Evolutionary conservation across 176 grass and related monocot species (phyloP), one percentile per base, ranked within the genome.

Genomic region (Themeda triandra): DNA sequence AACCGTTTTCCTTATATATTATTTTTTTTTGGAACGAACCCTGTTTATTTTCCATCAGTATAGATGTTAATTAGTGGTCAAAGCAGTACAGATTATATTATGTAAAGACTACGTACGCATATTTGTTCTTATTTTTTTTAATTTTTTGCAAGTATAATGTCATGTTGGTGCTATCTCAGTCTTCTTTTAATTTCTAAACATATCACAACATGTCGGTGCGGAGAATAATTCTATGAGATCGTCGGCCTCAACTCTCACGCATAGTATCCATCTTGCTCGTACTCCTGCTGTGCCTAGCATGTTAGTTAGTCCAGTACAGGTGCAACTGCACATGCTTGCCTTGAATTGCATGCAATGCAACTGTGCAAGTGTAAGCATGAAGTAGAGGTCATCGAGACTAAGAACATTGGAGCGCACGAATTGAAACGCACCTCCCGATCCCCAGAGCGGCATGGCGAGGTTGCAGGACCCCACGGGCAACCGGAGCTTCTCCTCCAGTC

Each of bases 401-500:
- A 58, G 19, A 6, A 17, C 45, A 19, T 53, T 13, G 18, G 15
- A 53, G 48, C 6, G 19, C 5, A 51, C 18, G 18, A 2, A n/a
- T n/a, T n/a, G n/a, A 51, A 51, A 53, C 37, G 27, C 66, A 95
- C 96, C 96, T 94, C 87, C 82, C 14, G 80, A 32, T 24, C 76
- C 86, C 89, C 87, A 89, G 25, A 99, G 80, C 28, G 93, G 96
- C 54, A 93, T 49, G 8, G 88, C 86, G 23, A 94, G 76, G 39
- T 92, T 92, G 86, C 96, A 99, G 0, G 96, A 88, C 0, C 93
- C 96, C 40, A 89, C 75, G 31, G 96, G 89, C 81, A 94, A 60
- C 36, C 86, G 72, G 70, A 96, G 68, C 86, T 99, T 99, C 86
- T 96, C 93, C 73, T 92, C 84, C n/a, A 99, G 77, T 5, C 86